A percentile compares a stretch with the other conserved stretches of the same genome.
Conservation (phyloP, 169 alveolate species). For the Eimeria praecox region DNA sequence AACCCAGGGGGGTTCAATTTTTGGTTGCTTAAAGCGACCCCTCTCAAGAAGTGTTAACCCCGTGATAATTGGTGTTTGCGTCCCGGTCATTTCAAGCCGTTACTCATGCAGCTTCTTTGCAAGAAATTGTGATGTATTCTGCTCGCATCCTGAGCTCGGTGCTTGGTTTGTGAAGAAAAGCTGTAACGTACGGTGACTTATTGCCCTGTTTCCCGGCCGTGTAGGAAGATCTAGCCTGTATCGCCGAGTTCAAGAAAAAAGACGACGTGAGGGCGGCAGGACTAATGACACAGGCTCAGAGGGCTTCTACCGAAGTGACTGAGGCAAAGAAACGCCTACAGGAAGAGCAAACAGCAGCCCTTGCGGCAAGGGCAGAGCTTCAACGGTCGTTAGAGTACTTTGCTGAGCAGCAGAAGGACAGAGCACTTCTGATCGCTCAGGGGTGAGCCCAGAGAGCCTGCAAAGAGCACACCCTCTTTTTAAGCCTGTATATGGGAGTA, state of each 20-base stretch:
- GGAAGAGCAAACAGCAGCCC: conserved; percentile 62
- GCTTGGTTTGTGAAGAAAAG: not conserved
- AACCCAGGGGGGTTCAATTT: not conserved
- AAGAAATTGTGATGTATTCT: not conserved
- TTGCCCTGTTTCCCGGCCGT: not conserved
- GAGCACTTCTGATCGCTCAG: conserved; percentile 69
- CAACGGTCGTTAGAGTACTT: conserved; percentile 49
- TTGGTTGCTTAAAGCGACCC: not conserved
- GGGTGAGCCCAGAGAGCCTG: conserved; percentile 51
- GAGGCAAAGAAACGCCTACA: conserved; percentile 68
- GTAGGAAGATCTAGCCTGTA: conserved; percentile 51
- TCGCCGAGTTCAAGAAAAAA: conserved; percentile 67
- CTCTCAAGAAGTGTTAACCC: not conserved
- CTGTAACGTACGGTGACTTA: not conserved
- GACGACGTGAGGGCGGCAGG: conserved; percentile 68
- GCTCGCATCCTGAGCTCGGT: not conserved
- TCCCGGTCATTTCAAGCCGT: not conserved
- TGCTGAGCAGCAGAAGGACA: conserved; percentile 60
- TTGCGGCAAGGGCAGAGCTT: conserved; percentile 69
- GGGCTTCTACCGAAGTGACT: conserved; percentile 55
- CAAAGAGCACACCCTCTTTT: not conserved
- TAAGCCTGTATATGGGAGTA: not conserved
- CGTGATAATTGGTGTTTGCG: not conserved
- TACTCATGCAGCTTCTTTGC: not conserved
- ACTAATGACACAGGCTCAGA: conserved; percentile 48